Conservation (phyloP, 2,329 filamentous ascomycete genomes). For the Scytalidium sp. region DNA sequence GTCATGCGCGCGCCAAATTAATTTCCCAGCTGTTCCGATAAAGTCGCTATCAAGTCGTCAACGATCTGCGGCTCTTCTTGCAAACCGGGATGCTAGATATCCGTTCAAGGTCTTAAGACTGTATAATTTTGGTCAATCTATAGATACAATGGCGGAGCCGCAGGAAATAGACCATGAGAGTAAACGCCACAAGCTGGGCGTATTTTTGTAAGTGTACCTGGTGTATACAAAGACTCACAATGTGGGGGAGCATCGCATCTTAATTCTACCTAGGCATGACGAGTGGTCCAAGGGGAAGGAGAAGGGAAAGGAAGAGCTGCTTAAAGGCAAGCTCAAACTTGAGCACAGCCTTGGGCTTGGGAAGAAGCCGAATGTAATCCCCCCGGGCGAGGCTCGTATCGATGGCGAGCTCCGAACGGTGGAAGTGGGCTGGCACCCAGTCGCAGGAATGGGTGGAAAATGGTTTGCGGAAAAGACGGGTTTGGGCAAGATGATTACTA, state of each 20-base stretch:
- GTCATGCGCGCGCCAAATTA: too few species aligned
- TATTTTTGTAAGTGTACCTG: background rate
- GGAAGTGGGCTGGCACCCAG: constrained; percentile 56
- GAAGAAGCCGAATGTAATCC: constrained; percentile 40
- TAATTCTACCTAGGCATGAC: constrained; percentile 3
- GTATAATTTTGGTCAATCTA: too few species aligned
- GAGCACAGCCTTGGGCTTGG: constrained; percentile 43
- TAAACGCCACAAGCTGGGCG: background rate
- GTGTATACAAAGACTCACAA: background rate
- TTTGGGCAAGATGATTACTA: constrained; percentile 53
- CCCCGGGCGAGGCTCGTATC: constrained; percentile 34
- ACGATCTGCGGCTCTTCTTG: too few species aligned
- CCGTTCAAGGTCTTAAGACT: too few species aligned
- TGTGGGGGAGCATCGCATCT: background rate
- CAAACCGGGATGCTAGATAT: too few species aligned
- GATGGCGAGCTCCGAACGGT: constrained; percentile 39
- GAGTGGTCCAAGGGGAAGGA: constrained; percentile 8
- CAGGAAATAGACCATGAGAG: background rate
- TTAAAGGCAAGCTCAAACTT: constrained; percentile 38
- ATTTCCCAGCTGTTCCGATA: too few species aligned
- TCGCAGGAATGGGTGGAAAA: constrained; percentile 52
- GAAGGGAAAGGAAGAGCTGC: constrained; percentile 24
- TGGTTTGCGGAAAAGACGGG: constrained; percentile 57
- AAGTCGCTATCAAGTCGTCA: too few species aligned
- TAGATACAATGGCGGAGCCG: background rate